Evolutionary conservation across 2,329 filamentous ascomycete species (phyloP).

Genomic region (Arthroderma uncinatum): DNA sequence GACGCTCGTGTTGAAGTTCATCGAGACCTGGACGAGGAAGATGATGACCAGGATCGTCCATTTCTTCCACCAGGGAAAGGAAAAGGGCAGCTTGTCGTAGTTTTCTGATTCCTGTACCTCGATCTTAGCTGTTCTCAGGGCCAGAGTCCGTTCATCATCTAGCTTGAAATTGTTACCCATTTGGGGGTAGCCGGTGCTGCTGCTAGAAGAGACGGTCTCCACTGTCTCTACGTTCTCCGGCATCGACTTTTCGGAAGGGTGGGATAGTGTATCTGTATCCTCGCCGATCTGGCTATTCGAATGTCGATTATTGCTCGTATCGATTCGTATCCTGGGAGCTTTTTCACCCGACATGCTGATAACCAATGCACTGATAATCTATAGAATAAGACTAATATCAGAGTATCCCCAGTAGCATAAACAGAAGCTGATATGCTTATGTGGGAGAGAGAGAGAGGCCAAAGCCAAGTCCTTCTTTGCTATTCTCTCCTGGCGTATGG

Average conservation of each 20-base stretch:
- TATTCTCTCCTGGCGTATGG: too few species aligned
- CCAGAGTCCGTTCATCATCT: background rate
- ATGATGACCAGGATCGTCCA: constrained; percentile 58
- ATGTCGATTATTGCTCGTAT: background rate
- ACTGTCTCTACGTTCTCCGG: too few species aligned
- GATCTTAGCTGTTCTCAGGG: constrained; percentile 1
- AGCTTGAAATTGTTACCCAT: background rate
- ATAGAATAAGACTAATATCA: background rate
- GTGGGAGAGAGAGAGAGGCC: too few species aligned
- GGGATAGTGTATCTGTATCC: background rate
- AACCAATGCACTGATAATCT: background rate
- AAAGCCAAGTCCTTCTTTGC: too few species aligned
- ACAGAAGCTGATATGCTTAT: too few species aligned
- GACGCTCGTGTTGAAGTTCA: constrained; percentile 67
- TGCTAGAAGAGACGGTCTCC: too few species aligned
- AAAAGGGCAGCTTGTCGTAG: constrained; percentile 54
- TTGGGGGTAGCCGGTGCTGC: background rate
- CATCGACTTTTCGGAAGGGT: background rate
- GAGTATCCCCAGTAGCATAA: too few species aligned
- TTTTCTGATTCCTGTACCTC: constrained; percentile 45
- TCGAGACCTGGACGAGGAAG: constrained; percentile 60
- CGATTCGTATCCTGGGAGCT: background rate
- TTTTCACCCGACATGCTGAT: background rate
- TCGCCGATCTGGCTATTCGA: background rate
- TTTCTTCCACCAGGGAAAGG: constrained; percentile 53